Base-by-base conservation (phyloP, 129 eudicot species). In the Logfia minima region DNA sequence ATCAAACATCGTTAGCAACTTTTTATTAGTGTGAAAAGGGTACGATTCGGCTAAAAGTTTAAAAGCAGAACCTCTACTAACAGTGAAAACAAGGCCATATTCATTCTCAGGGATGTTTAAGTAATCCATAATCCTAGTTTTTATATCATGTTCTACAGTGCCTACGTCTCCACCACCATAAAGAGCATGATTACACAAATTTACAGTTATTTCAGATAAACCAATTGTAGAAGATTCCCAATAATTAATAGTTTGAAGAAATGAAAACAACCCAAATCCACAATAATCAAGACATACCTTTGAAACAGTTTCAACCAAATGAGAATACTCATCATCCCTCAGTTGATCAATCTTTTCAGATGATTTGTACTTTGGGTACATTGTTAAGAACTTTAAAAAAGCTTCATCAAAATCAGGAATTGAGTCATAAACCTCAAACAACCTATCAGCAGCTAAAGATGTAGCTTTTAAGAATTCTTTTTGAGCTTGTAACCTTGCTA, bases 281-380 rank as follows among this genome's bases (percentile, higher is more conserved):
- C 88, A 84, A 21, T 87, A 87, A 72, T 87, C 90, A 32, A 87
- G 88, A 76, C 88, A 87, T 87, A 87, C 90, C 90, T 87, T 87
- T 29, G 90, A 79, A 70, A 65, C 58, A 48, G 65, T 24, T 19
- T 84, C 90, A 23, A 80, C 79, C 53, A 87, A 67, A 58, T 87
- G 86, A 19, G 84, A 76, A 76, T 87, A 87, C 81, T 87, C 90
- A 11, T 81, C 81, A 31, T n/a, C 67, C 70, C 90, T 87, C 70
- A 87, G 58, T 22, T 81, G 76, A 32, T 87, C 90, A 55, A 87
- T 79, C 79, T 78, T 84, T 79, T 87, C 90, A 3, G 84, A 81
- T 7, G 86, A 84, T 52, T 82, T 84, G 59, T 78, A 87, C 78
- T 84, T 84, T 4, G 90, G 88, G 74, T 87, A 87, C 90, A 87